Conservation (phyloP, 2,329 filamentous ascomycete genomes). For the Ascochyta koolunga region DNA sequence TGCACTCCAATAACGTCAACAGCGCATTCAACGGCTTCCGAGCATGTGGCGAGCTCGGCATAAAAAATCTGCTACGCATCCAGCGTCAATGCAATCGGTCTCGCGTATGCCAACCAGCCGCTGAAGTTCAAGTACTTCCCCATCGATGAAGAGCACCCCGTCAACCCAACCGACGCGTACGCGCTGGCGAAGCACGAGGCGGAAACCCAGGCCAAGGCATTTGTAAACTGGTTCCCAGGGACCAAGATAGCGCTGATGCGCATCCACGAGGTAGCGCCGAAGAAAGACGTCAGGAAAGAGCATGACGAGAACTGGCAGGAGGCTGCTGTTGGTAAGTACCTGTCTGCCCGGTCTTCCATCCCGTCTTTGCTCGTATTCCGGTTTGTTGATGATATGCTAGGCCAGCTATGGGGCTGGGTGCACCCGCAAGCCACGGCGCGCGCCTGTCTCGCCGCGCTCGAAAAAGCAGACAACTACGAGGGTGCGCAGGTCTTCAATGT, state of each 20-base stretch:
- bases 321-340: conserved; percentile 34
- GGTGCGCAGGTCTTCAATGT: conserved; percentile 48
- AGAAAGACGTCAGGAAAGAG: conserved; percentile 38
- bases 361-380: too few species aligned
- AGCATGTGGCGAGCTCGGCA: conserved; percentile 45
- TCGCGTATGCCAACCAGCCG: conserved; percentile 47
- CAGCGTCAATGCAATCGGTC: conserved; percentile 48
- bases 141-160: conserved; percentile 45
- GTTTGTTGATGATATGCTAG: background rate
- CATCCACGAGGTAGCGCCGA: conserved; percentile 46
- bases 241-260: conserved; percentile 48
- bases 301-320: conserved; percentile 45
- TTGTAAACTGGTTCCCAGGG: conserved; percentile 47
- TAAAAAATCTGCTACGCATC: conserved; percentile 48
- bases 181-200: conserved; percentile 48
- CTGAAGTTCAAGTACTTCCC: conserved; percentile 48
- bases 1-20: conserved; percentile 49
- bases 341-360: too few species aligned
- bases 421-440: conserved; percentile 43
- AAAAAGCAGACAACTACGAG: conserved; percentile 38
- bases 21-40: conserved; percentile 50
- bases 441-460: conserved; percentile 45
- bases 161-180: conserved; percentile 45
- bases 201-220: conserved; percentile 43
- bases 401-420: conserved; percentile 49